phyloP scores from a whole-genome alignment of 306 rosid genomes.

The Medicago arabica region DNA sequence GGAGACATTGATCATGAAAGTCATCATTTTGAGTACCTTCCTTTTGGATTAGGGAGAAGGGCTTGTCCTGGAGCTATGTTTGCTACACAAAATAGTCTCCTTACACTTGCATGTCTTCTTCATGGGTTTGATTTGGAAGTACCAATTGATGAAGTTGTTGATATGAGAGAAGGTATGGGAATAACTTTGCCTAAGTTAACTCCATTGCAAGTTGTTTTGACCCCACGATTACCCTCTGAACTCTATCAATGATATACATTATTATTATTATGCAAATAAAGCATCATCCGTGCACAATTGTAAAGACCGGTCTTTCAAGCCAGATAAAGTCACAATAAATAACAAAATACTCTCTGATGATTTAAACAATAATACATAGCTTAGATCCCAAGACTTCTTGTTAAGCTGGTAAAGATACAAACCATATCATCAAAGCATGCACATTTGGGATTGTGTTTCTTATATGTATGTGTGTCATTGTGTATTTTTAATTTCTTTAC shows the following conservation, averaged over 20 bases:
- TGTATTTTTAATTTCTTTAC: no score
- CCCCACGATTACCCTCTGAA: not conserved
- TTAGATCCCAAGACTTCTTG: no score
- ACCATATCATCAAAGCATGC: no score
- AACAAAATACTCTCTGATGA: no score
- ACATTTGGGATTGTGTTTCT: no score
- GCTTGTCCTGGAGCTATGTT: constrained; percentile 61
- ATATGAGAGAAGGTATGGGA: constrained; percentile 61
- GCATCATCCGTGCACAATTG: no score
- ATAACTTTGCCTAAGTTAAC: constrained; percentile 57
- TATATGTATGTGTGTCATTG: no score
- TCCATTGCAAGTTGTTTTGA: constrained; percentile 44
- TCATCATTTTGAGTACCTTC: constrained; percentile 54
- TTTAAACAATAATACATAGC: no score
- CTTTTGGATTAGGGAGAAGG: constrained; percentile 65
- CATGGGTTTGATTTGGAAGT: constrained; percentile 58
- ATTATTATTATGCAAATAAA: no score
- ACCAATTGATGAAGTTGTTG: constrained; percentile 39
- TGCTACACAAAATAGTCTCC: constrained; percentile 50
- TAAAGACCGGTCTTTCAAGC: no score
- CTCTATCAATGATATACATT: not conserved
- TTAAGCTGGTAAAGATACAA: no score
- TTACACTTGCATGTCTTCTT: constrained; percentile 56
- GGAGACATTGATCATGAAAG: constrained; percentile 46
- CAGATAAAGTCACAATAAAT: no score